Base-by-base conservation (phyloP, 2,329 filamentous ascomycete species). In the Lecanicillium sp. region DNA sequence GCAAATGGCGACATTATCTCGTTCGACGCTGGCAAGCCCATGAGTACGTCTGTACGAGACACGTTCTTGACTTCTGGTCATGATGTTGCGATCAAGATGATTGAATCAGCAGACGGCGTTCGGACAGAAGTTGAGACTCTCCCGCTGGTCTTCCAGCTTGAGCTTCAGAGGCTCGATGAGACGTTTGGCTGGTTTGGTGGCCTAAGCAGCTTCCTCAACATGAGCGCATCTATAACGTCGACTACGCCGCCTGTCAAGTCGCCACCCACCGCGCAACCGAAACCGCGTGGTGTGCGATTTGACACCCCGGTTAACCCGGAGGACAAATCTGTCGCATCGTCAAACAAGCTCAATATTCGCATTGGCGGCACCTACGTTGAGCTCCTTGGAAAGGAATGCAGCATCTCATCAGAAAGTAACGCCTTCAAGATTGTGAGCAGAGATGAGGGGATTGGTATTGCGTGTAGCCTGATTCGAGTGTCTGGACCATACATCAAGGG, bases 181-280 rank as follows among this genome's bases (percentile, higher is more conserved):
- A 87, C 87, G 0, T 82, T 97, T 51, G 81, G 81, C 48, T 89
- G 87, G 75, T 90, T 96, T 65, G 93, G 93, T 29, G 93, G 93
- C 0, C 71, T 98, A 36, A 95, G 90, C 63, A 89, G 90, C 55
- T 85, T 98, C 44, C 71, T 98, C 36, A 94, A 93, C 58, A 79
- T 96, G 62, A 87, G 90, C 53, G 86, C 79, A 51, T 95, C 91
- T 0, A 86, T 95, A 53, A 81, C 84, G 10, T 90, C 87, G 1
- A 85, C 79, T 51, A 29, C 45, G 14, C 38, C 37, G n/a, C 76
- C 80, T n/a, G 79, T 83, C 1, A 68, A 71, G 12, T 64, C 63
- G 3, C 63, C 62, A 2, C 63, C 57, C 7, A 61, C 67, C 4
- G 57, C 60, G 9, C 53, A 56, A 2, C 62, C 61, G 27, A 81